Base-by-base conservation (phyloP, 2,329 filamentous ascomycete species). In the Paraconiothyrium brasiliense region DNA sequence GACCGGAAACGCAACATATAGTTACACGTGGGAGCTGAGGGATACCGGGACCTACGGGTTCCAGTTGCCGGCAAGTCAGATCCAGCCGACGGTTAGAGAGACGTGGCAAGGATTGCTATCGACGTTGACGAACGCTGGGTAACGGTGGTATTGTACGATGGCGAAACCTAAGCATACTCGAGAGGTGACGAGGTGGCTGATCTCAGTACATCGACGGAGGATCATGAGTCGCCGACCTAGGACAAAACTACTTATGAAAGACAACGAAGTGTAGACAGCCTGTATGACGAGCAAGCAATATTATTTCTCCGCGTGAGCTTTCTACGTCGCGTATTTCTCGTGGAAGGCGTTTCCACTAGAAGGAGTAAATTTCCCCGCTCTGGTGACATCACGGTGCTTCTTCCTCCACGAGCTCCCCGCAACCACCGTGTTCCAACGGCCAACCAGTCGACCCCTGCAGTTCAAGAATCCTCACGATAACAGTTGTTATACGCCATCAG, bases 31-130 rank as follows among this genome's bases (percentile, higher is more conserved):
- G 48, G 84, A 85, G 73, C 69, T 85, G 52, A 75, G 83, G 47
- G 83, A 85, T 67, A 82, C 74, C 41, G 84, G 83, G 4, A 69
- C 67, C 1, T 78, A 80, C 65, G 84, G 84, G 0, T 85, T 85
- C 66, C 72, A 82, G 22, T 73, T 85, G 54, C 84, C 84, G 1
- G 76, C 82, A 2, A 78, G 73, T 62, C 82, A 85, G 75, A 85
- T 85, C 59, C 65, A 78, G 58, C 82, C 83, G 6, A 81, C 79
- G 46, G 81, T 78, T 8, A 67, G 78, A 64, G 84, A 85, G 74
- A 80, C 81, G 14, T 84, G 78, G 77, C 81, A 76, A n/a, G 83
- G 75, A 57, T 62, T 76, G 37, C 62, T 71, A 16, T 71, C 66
- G 52, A 74, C 75, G 70, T 64, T 76, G 57, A 65, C 56, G 58